Conservation (phyloP, 139 green algal species). For the Cymbomonas tetramitiformis region DNA sequence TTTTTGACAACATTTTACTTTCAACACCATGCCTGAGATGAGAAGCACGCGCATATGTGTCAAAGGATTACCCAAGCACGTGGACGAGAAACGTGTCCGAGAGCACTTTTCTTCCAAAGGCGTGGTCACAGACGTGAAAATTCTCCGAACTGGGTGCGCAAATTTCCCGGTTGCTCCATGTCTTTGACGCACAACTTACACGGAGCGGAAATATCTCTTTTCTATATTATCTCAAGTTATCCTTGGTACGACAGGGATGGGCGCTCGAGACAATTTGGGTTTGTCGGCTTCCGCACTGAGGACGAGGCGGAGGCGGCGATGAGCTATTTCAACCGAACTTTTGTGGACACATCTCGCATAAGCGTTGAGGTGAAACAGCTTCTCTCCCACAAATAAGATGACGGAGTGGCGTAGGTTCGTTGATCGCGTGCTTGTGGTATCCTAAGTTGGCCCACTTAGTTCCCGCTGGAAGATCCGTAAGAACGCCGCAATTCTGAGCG, state of each 20-base stretch:
- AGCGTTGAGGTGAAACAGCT: no score
- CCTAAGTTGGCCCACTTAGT: no score
- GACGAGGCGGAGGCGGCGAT: slow-evolving; percentile 52
- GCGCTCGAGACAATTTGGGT: slow-evolving; percentile 73
- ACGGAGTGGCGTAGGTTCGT: no score
- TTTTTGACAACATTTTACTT: no score
- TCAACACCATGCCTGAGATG: no score
- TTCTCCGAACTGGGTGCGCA: slow-evolving; percentile 71
- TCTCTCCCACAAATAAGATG: no score
- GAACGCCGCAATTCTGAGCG: no score
- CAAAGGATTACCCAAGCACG: slow-evolving; percentile 83
- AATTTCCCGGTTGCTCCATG: background rate
- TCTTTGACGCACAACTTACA: background rate
- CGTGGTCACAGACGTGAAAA: slow-evolving; percentile 83
- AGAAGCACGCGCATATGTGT: no score
- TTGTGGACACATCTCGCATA: slow-evolving; percentile 69
- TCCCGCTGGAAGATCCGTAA: no score
- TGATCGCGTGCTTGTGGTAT: no score
- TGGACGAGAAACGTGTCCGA: slow-evolving; percentile 53
- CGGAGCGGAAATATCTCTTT: slow-evolving; percentile 3
- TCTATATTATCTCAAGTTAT: slow-evolving; percentile 1
- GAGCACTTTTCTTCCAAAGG: slow-evolving; percentile 73
- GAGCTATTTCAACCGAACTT: slow-evolving; percentile 77
- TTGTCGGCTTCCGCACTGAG: slow-evolving; percentile 73
- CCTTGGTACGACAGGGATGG: slow-evolving; percentile 64